Conservation (phyloP, 106 monocot genomes). For the Acorus gramineus region DNA sequence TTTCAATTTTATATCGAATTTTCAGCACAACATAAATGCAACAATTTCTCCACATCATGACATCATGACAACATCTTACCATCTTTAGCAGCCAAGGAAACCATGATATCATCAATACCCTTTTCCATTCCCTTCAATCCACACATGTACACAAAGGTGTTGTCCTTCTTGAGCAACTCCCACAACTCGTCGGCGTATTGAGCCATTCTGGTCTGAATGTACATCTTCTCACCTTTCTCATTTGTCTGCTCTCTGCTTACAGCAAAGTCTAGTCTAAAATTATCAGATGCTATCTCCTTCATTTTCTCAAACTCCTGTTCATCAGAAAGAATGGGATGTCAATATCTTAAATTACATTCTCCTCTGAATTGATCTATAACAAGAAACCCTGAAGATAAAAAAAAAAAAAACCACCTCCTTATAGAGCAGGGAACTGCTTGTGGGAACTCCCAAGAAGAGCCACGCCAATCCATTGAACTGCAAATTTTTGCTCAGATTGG, state of each 20-base stretch:
- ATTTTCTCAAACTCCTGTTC: constrained; percentile 94
- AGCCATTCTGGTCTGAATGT: constrained; percentile 98
- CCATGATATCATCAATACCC: constrained; percentile 98
- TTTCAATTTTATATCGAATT: no score
- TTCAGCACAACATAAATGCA: no score
- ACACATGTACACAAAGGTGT: constrained; percentile 92
- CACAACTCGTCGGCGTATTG: constrained; percentile 85
- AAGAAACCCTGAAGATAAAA: neutral
- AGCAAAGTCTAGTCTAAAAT: constrained; percentile 85
- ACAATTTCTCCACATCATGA: no score
- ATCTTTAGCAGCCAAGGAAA: constrained; percentile 57
- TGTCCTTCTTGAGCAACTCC: constrained; percentile 92
- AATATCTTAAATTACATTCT: no score
- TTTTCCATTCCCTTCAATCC: constrained; percentile 99
- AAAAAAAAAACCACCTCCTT: constrained; percentile 58
- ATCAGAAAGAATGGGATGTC: no score
- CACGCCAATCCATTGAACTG: constrained; percentile 96
- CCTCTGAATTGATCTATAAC: neutral
- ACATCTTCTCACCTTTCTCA: constrained; percentile 90
- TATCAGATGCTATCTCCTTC: constrained; percentile 75
- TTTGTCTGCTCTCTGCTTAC: constrained; percentile 97
- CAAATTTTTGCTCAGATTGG: neutral
- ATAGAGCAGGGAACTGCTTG: constrained; percentile 88
- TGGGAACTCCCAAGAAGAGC: constrained; percentile 98
- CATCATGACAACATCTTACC: constrained; percentile 22